Evolutionary conservation across 805 yeast species (phyloP).

Genomic region (Hanseniaspora jakobsenii): DNA sequence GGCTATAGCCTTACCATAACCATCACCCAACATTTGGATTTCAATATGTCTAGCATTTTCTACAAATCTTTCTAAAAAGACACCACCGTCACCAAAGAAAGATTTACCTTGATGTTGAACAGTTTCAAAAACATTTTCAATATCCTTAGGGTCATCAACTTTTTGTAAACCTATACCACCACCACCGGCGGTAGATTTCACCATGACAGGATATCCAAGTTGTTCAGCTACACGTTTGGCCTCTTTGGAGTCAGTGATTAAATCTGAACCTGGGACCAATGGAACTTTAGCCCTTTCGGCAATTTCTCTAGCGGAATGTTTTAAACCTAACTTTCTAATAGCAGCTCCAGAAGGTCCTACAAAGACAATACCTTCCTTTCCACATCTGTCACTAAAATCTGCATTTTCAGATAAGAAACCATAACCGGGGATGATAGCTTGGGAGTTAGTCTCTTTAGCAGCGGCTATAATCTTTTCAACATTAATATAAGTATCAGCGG

Average conservation of each 20-base stretch:
- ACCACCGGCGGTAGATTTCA: conserved; percentile 97
- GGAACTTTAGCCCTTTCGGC: conserved; percentile 91
- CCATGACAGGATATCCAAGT: conserved; percentile 84
- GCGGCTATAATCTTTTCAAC: conserved; percentile 77
- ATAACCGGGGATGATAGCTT: conserved; percentile 97
- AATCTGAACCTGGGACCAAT: conserved; percentile 91
- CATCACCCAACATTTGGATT: conserved; percentile 94
- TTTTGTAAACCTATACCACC: conserved; percentile 97
- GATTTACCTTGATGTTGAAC: conserved; percentile 90
- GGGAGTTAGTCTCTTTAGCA: conserved; percentile 70
- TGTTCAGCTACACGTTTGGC: conserved; percentile 64
- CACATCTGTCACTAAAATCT: conserved; percentile 83
- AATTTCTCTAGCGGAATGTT: conserved; percentile 92
- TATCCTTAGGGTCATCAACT: conserved; percentile 71
- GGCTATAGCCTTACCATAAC: conserved; percentile 83
- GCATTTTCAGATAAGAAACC: conserved; percentile 96
- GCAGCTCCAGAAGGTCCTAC: conserved; percentile 97
- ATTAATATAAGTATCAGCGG: conserved; percentile 82
- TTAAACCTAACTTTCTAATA: conserved; percentile 78
- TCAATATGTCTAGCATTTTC: conserved; percentile 94
- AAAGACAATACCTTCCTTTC: conserved; percentile 68
- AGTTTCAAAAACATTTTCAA: conserved; percentile 73
- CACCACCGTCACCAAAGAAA: conserved; percentile 92
- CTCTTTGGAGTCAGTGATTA: conserved; percentile 57
- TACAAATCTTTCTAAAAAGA: conserved; percentile 85